A percentile compares a stretch with the other conserved stretches of the same genome.
phyloP scores from a whole-genome alignment of 805 yeast species.

The Cyberlindnera saturnus region DNA sequence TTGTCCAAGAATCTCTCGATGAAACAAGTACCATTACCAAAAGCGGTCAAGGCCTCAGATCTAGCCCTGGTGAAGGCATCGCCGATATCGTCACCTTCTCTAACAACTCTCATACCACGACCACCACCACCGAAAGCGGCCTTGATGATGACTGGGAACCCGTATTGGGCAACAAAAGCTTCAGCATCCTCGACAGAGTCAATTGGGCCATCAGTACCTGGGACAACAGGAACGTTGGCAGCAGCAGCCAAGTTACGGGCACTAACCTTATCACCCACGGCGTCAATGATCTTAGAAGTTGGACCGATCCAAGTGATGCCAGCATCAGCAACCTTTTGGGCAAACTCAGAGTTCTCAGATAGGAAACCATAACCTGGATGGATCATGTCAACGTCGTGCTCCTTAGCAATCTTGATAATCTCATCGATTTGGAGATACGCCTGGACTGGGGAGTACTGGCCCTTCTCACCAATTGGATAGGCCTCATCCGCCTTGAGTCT shows the following conservation, averaged over 20 bases:
- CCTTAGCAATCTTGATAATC: slow-evolving; percentile 78
- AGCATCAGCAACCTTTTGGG: slow-evolving; percentile 80
- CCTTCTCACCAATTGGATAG: slow-evolving; percentile 83
- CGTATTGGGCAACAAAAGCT: slow-evolving; percentile 75
- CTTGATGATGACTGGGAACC: slow-evolving; percentile 94
- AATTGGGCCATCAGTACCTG: slow-evolving; percentile 98
- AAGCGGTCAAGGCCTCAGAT: slow-evolving; percentile 92
- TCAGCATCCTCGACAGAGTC: slow-evolving; percentile 71
- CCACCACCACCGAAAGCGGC: slow-evolving; percentile 99
- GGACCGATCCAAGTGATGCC: slow-evolving; percentile 98
- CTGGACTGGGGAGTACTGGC: slow-evolving; percentile 90
- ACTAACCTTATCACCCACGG: slow-evolving; percentile 95
- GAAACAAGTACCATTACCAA: slow-evolving; percentile 97
- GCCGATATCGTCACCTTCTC: slow-evolving; percentile 87
- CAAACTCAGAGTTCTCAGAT: slow-evolving; percentile 90
- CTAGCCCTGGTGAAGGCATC: slow-evolving; percentile 93
- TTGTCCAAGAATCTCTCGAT: slow-evolving; percentile 91
- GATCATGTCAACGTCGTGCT: slow-evolving; percentile 75
- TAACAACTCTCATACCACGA: slow-evolving; percentile 98
- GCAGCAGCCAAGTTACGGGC: slow-evolving; percentile 83
- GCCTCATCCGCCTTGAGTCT: slow-evolving; percentile 92
- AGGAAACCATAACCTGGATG: slow-evolving; percentile 93
- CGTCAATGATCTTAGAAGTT: slow-evolving; percentile 75
- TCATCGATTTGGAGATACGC: slow-evolving; percentile 96
- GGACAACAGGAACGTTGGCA: slow-evolving; percentile 87